phyloP scores from a whole-genome alignment of 805 yeast species.

The Schwanniomyces yamadae region DNA sequence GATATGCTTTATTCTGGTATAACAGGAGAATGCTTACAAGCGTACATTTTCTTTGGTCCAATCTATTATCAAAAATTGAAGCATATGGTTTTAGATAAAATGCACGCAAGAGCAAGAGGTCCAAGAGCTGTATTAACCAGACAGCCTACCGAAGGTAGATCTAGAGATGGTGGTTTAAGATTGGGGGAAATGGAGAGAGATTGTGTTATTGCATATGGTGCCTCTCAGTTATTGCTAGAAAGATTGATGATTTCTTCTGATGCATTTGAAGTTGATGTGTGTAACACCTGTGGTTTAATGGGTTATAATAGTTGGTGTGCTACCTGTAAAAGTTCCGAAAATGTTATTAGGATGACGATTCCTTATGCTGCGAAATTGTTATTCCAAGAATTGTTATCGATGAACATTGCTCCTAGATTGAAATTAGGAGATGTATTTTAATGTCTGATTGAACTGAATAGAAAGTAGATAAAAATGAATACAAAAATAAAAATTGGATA shows the following conservation, averaged over 20 bases:
- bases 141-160: slow-evolving; percentile 98
- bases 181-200: slow-evolving; percentile 99
- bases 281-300: slow-evolving; percentile 93
- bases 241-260: slow-evolving; percentile 96
- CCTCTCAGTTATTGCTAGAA: slow-evolving; percentile 89
- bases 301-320: slow-evolving; percentile 98
- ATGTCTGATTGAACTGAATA: too few relatives aligned
- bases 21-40: slow-evolving; percentile 96
- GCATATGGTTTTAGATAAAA: slow-evolving; percentile 98
- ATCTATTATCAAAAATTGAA: slow-evolving; percentile 96
- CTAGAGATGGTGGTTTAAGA: slow-evolving; percentile 98
- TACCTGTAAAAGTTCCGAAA: slow-evolving; percentile 86
- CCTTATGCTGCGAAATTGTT: slow-evolving; percentile 98
- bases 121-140: slow-evolving; percentile 97
- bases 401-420: slow-evolving; percentile 97
- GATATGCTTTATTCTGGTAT: slow-evolving; percentile 97
- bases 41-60: slow-evolving; percentile 97
- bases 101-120: slow-evolving; percentile 99
- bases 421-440: slow-evolving; percentile 83
- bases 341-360: slow-evolving; percentile 88
- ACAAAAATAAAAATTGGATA: too few relatives aligned
- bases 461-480: too few relatives aligned
- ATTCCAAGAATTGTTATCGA: slow-evolving; percentile 96
- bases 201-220: slow-evolving; percentile 99
- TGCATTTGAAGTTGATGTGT: slow-evolving; percentile 95